These are phyloP conservation scores for Aureobasidium sp. DNA, from an alignment of 2,329 filamentous ascomycete species.

Conservation along the genomic window DNA sequence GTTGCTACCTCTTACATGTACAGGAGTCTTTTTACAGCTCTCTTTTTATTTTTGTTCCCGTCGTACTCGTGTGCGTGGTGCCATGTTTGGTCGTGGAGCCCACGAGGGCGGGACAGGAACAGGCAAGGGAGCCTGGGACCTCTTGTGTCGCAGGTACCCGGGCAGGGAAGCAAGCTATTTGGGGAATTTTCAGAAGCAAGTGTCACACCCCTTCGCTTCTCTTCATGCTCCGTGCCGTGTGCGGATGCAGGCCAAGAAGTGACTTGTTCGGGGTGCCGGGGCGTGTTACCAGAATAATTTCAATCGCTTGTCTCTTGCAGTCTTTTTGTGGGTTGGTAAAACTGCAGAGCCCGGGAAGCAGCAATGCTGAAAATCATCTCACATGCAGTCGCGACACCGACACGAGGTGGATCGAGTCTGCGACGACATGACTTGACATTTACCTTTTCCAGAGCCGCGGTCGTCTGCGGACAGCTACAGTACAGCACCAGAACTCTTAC, in stretches of 20 bases:
- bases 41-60: neutral
- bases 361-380: neutral
- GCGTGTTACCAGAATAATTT: neutral
- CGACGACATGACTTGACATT: neutral
- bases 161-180: conserved; percentile 5
- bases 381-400: neutral
- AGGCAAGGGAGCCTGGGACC: conserved; percentile 3
- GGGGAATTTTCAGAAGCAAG: neutral
- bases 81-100: neutral
- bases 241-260: conserved; percentile 9
- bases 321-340: neutral
- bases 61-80: neutral
- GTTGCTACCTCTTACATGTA: neutral
- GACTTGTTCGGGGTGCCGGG: neutral
- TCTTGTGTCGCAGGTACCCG: conserved; percentile 2
- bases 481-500: neutral
- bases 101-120: conserved; percentile 10
- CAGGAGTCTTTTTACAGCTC: neutral
- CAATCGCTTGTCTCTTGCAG: neutral
- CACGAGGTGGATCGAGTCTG: neutral
- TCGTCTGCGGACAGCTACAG: neutral
- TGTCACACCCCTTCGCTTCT: neutral
- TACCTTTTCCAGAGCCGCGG: neutral
- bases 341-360: neutral
- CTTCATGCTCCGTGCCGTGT: conserved; percentile 5